These are phyloP conservation scores for Gentiana macrophylla DNA, from an alignment of 257 asterid genomes.

Conservation along the genomic window DNA sequence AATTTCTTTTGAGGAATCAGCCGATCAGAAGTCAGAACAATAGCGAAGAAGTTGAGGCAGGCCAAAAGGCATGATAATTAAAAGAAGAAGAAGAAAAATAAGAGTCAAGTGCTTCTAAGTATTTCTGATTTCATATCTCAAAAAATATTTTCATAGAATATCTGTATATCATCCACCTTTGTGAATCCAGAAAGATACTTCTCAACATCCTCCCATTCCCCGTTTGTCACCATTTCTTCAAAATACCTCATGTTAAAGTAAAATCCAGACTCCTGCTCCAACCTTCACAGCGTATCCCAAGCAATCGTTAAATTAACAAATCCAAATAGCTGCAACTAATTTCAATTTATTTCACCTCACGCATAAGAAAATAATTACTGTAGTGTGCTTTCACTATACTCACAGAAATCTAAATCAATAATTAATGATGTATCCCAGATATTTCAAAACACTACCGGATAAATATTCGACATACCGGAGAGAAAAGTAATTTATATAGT, in stretches of 20 bases:
- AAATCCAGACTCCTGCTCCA: slow-evolving; percentile 54
- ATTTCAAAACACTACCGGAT: neutral
- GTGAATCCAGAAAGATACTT: slow-evolving; percentile 48
- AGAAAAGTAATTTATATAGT: no score
- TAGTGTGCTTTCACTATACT: no score
- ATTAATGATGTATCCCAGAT: no score
- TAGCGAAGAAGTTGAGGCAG: no score
- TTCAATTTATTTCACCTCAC: no score
- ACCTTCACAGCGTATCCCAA: slow-evolving; percentile 16
- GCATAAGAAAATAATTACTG: no score
- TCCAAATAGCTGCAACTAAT: no score
- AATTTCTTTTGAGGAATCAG: no score
- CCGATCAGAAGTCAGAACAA: no score
- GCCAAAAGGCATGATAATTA: no score
- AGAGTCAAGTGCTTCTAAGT: slow-evolving; percentile 37
- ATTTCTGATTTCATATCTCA: slow-evolving; percentile 53
- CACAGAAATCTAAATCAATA: no score
- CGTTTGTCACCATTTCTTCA: slow-evolving; percentile 42
- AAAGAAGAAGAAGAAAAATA: no score
- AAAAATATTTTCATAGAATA: slow-evolving; percentile 48
- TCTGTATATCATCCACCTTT: slow-evolving; percentile 45
- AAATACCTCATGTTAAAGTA: slow-evolving; percentile 49
- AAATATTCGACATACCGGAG: neutral
- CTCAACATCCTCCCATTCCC: slow-evolving; percentile 54
- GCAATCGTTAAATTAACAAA: neutral